Base-by-base conservation (phyloP, 169 alveolate species). In the Plasmodium vivax region DNA sequence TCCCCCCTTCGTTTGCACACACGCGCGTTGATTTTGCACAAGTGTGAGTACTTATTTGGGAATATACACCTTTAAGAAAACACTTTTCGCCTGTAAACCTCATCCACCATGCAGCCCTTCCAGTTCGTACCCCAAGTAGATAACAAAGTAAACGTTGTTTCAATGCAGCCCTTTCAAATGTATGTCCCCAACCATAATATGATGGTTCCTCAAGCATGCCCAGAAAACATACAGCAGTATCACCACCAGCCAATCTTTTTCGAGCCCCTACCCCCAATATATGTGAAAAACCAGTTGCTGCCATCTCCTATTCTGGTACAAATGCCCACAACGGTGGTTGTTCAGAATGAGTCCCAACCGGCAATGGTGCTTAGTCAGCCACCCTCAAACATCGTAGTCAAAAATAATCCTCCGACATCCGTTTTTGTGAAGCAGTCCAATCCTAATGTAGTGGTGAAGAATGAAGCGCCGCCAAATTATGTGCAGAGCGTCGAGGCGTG, bases 301-400 rank as follows among this genome's bases (percentile, higher is more conserved):
- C 95, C 95, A 23, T 92, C 95, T 92, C 95, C 95, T 19, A 92
- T 92, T 72, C 62, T 92, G 47, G 92, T 96, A 38, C 98, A 96
- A 92, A 95, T 94, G 95, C 98, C 98, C 30, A 82, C 95, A 51
- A 96, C 98, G 3, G 98, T 96, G 75, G 96, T 96, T 91, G 98
- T 96, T 34, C 96, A 97, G 92, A 96, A 96, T 85, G 95, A 93
- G 43, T 95, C 98, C 30, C 93, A 96, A 56, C 98, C 98, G 38
- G 96, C 98, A 34, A 93, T 96, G 88, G 97, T 96, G 41, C 96
- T 96, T n/a, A 96, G 92, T 85, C 98, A 96, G 90, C 98, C 97
- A 47, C 97, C 98, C 32, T 96, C 98, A n/a, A 96, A 96, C 58
- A 97, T 96, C 38, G 96, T 96, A 7, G 98, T 96, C 1, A 96